A percentile compares a stretch with the other conserved stretches of the same genome.
Conservation (phyloP, 441 rosid species). For the Melianthus villosus region DNA sequence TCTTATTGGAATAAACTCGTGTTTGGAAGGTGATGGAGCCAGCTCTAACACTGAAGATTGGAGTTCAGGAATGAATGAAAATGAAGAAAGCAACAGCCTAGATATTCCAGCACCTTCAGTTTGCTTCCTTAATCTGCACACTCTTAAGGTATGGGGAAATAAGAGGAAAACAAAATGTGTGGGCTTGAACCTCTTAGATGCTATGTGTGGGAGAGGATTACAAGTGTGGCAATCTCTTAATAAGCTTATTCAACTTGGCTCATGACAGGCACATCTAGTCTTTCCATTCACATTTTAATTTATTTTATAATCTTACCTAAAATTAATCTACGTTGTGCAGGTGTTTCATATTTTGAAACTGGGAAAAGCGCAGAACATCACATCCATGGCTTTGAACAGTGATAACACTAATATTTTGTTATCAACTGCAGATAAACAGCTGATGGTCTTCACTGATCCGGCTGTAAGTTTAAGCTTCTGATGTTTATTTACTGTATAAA, state of each 20-base stretch:
- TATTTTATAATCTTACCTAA: too few relatives aligned
- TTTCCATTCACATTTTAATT: too few relatives aligned
- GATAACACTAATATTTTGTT: constrained; percentile 87
- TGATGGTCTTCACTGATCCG: constrained; percentile 89
- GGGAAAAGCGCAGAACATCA: constrained; percentile 64
- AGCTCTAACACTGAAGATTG: too few relatives aligned
- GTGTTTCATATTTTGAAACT: constrained; percentile 63
- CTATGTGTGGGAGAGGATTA: too few relatives aligned
- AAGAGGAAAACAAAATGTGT: too few relatives aligned
- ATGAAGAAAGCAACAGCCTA: constrained; percentile 25
- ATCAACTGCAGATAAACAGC: constrained; percentile 80
- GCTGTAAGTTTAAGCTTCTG: constrained; percentile 42
- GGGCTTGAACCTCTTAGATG: too few relatives aligned
- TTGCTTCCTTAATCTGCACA: constrained; percentile 73
- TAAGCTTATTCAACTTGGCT: too few relatives aligned
- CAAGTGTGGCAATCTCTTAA: too few relatives aligned
- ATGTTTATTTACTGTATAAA: not conserved
- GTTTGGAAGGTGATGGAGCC: constrained; percentile 21
- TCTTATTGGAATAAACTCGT: constrained; percentile 56
- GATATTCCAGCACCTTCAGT: constrained; percentile 60
- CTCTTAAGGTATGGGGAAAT: constrained; percentile 44
- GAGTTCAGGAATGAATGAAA: too few relatives aligned
- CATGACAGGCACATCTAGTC: too few relatives aligned
- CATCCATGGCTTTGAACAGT: constrained; percentile 58
- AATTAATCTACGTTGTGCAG: constrained; percentile 25